Conservation (phyloP, 257 asterid genomes). For the Nicotiana knightiana region DNA sequence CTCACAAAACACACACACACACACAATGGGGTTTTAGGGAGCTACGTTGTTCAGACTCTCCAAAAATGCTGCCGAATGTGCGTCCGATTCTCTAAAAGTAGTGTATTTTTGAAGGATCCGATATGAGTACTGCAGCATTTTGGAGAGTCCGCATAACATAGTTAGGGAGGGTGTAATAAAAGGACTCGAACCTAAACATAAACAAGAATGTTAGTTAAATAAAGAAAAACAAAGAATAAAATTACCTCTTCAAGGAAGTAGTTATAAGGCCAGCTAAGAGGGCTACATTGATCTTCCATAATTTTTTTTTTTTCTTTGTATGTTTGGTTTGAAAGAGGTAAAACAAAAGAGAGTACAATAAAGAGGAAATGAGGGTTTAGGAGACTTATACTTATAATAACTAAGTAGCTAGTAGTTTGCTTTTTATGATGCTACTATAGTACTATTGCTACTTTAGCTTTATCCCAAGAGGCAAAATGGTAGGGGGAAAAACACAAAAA, state of each 20-base stretch:
- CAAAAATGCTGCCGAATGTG: accelerated
- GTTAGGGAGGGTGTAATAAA: background rate
- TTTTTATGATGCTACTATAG: slow-evolving; percentile 10
- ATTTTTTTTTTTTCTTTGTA: slow-evolving; percentile 11
- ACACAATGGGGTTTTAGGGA: background rate
- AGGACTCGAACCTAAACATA: background rate
- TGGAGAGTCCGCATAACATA: background rate
- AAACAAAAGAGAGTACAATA: slow-evolving; percentile 28
- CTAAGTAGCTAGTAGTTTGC: slow-evolving; percentile 1
- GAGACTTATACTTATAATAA: slow-evolving; percentile 23
- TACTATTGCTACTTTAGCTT: background rate
- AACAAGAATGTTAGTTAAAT: background rate
- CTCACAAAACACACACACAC: background rate
- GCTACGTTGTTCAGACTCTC: background rate
- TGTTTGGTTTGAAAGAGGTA: slow-evolving; percentile 15
- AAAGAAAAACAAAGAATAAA: background rate
- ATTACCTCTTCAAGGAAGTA: slow-evolving; percentile 15
- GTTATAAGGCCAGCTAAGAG: slow-evolving; percentile 18
- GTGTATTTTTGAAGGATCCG: background rate
- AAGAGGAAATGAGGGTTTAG: slow-evolving; percentile 34
- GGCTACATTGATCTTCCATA: slow-evolving; percentile 78
- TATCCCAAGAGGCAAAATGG: slow-evolving; percentile 46
- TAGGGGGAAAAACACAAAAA: slow-evolving; percentile 45
- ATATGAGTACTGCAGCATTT: background rate
- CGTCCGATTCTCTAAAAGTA: background rate